Base-by-base conservation (phyloP, 345 rosid genomes). In the Sonneratia caseolaris region DNA sequence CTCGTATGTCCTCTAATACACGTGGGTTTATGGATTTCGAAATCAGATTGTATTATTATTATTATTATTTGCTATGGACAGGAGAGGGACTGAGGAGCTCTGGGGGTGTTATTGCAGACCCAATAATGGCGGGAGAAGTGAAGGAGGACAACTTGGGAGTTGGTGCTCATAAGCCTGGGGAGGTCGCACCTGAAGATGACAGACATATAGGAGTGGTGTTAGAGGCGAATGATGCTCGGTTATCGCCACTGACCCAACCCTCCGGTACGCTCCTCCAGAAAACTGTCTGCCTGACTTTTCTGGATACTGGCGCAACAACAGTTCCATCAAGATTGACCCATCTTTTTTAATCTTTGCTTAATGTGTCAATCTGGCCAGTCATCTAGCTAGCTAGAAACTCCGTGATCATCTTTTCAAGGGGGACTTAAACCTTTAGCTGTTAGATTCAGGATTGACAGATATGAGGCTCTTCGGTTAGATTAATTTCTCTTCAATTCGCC, bases 151-250 rank as follows among this genome's bases (percentile, higher is more conserved):
- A 95, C 76, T 83, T 95, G 88, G 99, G 99, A 70, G 92, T 95
- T 69, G 99, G 99, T 68, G 98, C 99, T 79, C 84, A 89, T 4
- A 75, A 86, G 43, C 98, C 99, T 22, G 98, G 99, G 51, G 98
- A 95, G 69, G 98, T 95, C 78, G 80, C 82, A n/a, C 51, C 97
- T 37, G 97, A 95, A 0, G 99, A 95, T 82, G 99, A 95, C 77
- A 92, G 99, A 95, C 77, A 92, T 92, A 78, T 95, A 95, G 48
- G 99, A 95, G 82, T 98, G 90, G 79, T 95, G 92, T 72, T 92
- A 95, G 90, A 95, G 92, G 90, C 88, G 98, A 48, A 95, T 95
- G 98, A 95, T 95, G 98, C 96, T 95, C 49, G 98, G 99, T 57
- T 95, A 92, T 81, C 88, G 90, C 66, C 66, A 95, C 76, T 84